Conservation (phyloP, 306 rosid genomes). For the Nissolia schottii region DNA sequence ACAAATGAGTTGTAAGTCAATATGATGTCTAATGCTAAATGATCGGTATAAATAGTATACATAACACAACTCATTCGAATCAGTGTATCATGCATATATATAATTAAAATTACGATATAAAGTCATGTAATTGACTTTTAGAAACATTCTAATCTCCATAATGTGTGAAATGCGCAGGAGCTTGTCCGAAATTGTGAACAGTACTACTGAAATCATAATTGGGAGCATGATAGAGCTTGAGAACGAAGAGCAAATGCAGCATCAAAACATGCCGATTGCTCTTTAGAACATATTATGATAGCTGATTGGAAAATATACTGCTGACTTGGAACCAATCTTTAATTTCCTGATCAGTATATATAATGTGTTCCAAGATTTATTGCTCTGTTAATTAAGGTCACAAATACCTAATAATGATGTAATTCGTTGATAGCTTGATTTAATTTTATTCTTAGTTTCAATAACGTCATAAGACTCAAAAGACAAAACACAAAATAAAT, state of each 20-base stretch:
- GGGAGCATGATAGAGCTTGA: constrained; percentile 60
- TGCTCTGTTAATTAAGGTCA: background rate
- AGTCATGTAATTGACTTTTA: too few species aligned
- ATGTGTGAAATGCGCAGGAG: constrained; percentile 51
- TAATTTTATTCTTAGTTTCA: background rate
- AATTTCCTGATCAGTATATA: background rate
- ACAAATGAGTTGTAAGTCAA: too few species aligned
- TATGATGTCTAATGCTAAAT: too few species aligned
- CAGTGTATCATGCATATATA: too few species aligned
- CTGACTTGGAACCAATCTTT: background rate
- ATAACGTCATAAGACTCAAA: background rate
- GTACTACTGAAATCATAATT: constrained; percentile 54
- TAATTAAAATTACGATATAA: too few species aligned
- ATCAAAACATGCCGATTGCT: constrained; percentile 27
- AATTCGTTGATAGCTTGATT: constrained; percentile 13
- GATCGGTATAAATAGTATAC: too few species aligned
- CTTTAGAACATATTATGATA: background rate
- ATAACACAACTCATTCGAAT: too few species aligned
- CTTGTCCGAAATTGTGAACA: constrained; percentile 57
- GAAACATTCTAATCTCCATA: too few species aligned
- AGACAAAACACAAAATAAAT: background rate
- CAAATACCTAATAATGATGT: background rate
- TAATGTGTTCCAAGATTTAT: background rate
- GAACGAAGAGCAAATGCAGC: constrained; percentile 35
- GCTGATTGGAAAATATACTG: background rate